phyloP scores from a whole-genome alignment of 1,284 basidiomycete genomes.

The Meira miltonrushii region DNA sequence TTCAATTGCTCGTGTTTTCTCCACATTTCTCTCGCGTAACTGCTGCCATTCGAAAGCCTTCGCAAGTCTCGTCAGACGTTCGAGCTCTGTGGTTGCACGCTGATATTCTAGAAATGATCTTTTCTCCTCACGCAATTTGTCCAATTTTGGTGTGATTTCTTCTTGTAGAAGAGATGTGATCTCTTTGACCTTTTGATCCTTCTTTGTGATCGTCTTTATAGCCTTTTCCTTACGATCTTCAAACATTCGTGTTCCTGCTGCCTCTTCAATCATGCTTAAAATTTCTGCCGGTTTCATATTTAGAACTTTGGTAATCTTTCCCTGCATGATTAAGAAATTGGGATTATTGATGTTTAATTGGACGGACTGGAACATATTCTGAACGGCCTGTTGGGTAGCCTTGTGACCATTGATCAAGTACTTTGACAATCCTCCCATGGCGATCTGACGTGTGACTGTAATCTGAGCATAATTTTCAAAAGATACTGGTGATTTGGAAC shows the following conservation, averaged over 20 bases:
- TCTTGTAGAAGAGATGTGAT: conserved; percentile 64
- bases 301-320: conserved; percentile 69
- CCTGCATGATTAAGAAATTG: conserved; percentile 99
- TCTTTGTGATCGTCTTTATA: conserved; percentile 92
- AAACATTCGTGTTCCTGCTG: conserved; percentile 97
- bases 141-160: conserved; percentile 91
- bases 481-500: conserved; percentile 76
- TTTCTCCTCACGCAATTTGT: conserved; percentile 85
- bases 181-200: conserved; percentile 92
- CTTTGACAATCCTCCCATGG: conserved; percentile 92
- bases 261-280: conserved; percentile 97
- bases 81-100: conserved; percentile 80
- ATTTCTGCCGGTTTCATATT: conserved; percentile 99
- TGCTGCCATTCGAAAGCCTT: conserved; percentile 82
- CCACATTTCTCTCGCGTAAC: conserved; percentile 49
- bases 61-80: conserved; percentile 76
- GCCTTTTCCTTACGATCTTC: conserved; percentile 98
- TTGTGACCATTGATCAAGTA: conserved; percentile 97
- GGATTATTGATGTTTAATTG: conserved; percentile 99
- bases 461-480: conserved; percentile 80
- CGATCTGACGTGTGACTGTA: conserved; percentile 93
- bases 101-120: conserved; percentile 84
- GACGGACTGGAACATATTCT: conserved; percentile 91
- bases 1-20: conserved; percentile 52
- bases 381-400: conserved; percentile 77